These are phyloP conservation scores for Penicillium soppii DNA, from an alignment of 495 filamentous ascomycete genomes.

Conservation along the genomic window DNA sequence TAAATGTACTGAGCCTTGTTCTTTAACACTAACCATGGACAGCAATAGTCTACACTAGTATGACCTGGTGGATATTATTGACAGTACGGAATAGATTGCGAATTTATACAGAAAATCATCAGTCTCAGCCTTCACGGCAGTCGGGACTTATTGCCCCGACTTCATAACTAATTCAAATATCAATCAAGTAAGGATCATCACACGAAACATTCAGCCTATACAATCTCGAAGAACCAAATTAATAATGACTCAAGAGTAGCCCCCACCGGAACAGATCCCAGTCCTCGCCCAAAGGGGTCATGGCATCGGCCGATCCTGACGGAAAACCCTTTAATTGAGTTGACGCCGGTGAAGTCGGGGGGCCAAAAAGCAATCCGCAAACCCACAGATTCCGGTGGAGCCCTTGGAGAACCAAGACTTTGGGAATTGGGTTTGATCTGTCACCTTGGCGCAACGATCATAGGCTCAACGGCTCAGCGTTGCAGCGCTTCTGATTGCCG, in stretches of 20 bases:
- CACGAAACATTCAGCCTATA: not conserved
- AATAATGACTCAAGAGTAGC: constrained; percentile 1
- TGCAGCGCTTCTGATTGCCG: not conserved
- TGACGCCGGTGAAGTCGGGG: constrained; percentile 17
- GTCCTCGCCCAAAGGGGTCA: not conserved
- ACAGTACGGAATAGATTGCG: too few species aligned
- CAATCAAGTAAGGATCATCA: not conserved
- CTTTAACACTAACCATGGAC: too few species aligned
- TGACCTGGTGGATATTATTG: not conserved
- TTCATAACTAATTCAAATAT: not conserved
- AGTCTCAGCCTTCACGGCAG: not conserved
- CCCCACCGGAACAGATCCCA: constrained; percentile 3
- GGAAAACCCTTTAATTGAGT: constrained; percentile 19
- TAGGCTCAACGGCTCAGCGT: constrained; percentile 6
- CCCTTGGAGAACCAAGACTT: not conserved
- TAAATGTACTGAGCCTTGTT: not conserved
- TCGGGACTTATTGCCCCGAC: not conserved
- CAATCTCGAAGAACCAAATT: not conserved
- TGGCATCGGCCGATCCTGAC: constrained; percentile 17
- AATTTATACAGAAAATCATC: not conserved
- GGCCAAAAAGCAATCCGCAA: constrained; percentile 2
- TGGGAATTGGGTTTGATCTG: constrained; percentile 9
- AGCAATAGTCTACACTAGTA: too few species aligned
- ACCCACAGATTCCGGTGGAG: constrained; percentile 1
- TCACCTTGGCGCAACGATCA: constrained; percentile 6